These are phyloP conservation scores for Trametes villosa DNA, from an alignment of 768 basidiomycete species.

Conservation along the genomic window DNA sequence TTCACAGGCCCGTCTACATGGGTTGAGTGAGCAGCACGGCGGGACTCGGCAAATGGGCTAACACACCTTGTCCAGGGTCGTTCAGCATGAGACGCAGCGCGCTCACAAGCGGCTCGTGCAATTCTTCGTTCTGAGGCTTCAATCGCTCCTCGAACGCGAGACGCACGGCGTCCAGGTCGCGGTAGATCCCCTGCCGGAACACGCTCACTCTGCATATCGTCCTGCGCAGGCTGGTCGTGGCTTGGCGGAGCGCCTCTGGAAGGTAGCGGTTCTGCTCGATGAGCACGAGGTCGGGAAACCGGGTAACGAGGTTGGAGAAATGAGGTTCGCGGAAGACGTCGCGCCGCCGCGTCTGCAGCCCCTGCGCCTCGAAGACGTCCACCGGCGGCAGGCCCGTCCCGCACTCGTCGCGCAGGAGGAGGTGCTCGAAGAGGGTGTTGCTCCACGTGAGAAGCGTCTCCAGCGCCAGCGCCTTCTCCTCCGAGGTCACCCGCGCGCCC, in stretches of 20 bases:
- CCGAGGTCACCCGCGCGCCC: constrained; percentile 46
- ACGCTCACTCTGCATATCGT: constrained; percentile 62
- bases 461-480: constrained; percentile 45
- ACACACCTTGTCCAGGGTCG: constrained; percentile 61
- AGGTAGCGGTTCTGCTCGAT: constrained; percentile 66
- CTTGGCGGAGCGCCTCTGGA: constrained; percentile 51
- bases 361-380: constrained; percentile 68
- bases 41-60: background rate
- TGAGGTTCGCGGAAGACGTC: constrained; percentile 69
- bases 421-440: constrained; percentile 61
- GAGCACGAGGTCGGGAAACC: constrained; percentile 70
- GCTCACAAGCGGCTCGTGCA: constrained; percentile 65
- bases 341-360: constrained; percentile 68
- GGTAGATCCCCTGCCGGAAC: constrained; percentile 79
- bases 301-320: constrained; percentile 63
- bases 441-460: constrained; percentile 62
- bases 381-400: constrained; percentile 42
- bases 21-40: background rate
- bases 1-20: constrained; percentile 21
- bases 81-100: constrained; percentile 70
- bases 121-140: constrained; percentile 41
- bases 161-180: constrained; percentile 72
- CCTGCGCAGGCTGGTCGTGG: constrained; percentile 56
- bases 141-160: constrained; percentile 66
- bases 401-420: constrained; percentile 61